phyloP scores from a whole-genome alignment of 371 early-diverging fungal species.

The Smittium mucronatum region DNA sequence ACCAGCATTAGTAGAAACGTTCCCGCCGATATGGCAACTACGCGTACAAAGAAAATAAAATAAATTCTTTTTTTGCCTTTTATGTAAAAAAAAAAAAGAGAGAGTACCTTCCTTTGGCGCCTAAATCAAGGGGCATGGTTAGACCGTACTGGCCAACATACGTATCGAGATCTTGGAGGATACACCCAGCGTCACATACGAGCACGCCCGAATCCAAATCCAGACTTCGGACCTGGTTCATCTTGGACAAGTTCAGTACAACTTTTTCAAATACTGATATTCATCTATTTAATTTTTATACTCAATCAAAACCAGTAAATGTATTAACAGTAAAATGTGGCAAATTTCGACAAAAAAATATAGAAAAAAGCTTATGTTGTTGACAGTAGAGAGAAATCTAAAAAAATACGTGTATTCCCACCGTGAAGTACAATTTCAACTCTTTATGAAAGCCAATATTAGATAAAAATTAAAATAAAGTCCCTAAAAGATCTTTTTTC shows the following conservation, averaged over 20 bases:
- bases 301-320: constrained; percentile 41
- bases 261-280: constrained; percentile 92
- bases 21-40: constrained; percentile 76
- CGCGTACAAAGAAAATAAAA: background rate
- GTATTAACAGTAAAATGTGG: background rate
- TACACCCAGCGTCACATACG: constrained; percentile 76
- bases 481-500: too few relatives aligned
- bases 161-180: constrained; percentile 70
- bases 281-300: too few relatives aligned
- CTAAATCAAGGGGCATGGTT: constrained; percentile 86
- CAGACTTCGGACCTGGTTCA: constrained; percentile 64
- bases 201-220: constrained; percentile 73
- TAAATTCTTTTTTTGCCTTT: background rate
- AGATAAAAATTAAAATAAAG: background rate
- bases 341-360: background rate
- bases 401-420: constrained; percentile 80
- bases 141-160: constrained; percentile 60
- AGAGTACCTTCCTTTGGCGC: constrained; percentile 59
- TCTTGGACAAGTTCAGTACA: constrained; percentile 53
- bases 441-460: constrained; percentile 16
- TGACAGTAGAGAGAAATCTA: constrained; percentile 26
- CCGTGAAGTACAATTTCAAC: constrained; percentile 94
- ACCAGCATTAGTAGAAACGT: constrained; percentile 92
- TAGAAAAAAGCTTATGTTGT: background rate
- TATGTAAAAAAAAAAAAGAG: background rate